Evolutionary conservation across 176 grass and related monocot genomes (phyloP).

Genomic region (Poa annua): DNA sequence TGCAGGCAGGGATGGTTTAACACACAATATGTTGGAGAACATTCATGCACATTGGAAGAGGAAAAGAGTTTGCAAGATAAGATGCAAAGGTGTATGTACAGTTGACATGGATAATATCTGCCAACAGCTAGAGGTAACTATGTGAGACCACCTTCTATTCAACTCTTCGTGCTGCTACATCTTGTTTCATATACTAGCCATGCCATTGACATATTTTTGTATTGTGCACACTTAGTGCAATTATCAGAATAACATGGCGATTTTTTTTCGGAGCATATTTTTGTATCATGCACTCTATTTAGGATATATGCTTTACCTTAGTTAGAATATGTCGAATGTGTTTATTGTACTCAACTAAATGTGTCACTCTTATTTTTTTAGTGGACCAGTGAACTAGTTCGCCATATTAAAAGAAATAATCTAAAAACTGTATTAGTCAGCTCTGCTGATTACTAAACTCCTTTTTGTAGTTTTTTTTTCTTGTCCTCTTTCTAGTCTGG

Average conservation of each 20-base stretch:
- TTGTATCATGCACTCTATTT: slow-evolving; percentile 4
- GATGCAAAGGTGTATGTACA: slow-evolving; percentile 92
- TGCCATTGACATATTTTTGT: neutral
- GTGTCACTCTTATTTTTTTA: neutral
- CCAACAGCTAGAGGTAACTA: slow-evolving; percentile 78
- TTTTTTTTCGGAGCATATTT: neutral
- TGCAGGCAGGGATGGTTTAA: slow-evolving; percentile 89
- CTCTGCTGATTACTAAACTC: slow-evolving; percentile 6
- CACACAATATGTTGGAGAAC: slow-evolving; percentile 96
- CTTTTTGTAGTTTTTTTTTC: neutral
- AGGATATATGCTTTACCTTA: slow-evolving; percentile 5
- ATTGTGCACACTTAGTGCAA: slow-evolving; percentile 6
- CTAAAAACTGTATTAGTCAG: neutral
- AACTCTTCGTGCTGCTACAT: slow-evolving; percentile 6
- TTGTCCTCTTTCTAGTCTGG: neutral
- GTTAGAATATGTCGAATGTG: neutral
- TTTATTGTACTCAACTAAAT: neutral
- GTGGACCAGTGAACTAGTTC: slow-evolving; percentile 15
- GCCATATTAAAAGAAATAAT: slow-evolving; percentile 14
- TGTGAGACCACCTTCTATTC: neutral
- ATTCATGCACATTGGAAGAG: slow-evolving; percentile 95
- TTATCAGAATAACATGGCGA: neutral
- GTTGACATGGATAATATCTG: slow-evolving; percentile 97
- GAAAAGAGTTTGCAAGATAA: slow-evolving; percentile 97
- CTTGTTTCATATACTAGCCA: neutral